phyloP scores from a whole-genome alignment of 108 stramenopile species.

The Parmales sp. region DNA sequence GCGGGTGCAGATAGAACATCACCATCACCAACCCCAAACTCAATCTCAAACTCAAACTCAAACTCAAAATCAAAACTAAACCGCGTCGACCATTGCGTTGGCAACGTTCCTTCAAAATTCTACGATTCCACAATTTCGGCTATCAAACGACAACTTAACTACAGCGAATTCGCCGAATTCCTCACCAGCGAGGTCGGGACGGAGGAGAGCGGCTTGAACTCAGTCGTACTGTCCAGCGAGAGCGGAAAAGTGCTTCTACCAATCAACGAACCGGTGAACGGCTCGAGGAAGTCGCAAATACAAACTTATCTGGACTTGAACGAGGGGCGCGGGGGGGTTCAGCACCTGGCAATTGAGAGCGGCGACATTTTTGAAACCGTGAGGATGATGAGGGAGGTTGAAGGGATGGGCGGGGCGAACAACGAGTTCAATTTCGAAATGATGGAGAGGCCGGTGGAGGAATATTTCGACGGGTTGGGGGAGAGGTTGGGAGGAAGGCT shows the following conservation, averaged over 20 bases:
- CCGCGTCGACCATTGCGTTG: conserved; percentile 67
- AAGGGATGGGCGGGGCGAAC: conserved; percentile 39
- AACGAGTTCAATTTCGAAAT: conserved; percentile 41
- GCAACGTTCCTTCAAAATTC: conserved; percentile 49
- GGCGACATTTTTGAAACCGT: conserved; percentile 67
- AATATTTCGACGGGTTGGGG: conserved; percentile 57
- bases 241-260: conserved; percentile 60
- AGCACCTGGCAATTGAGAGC: conserved; percentile 75
- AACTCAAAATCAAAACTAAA: too few relatives aligned
- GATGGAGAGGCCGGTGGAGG: conserved; percentile 51
- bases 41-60: too few relatives aligned
- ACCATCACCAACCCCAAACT: too few relatives aligned
- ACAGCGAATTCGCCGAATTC: conserved; percentile 79
- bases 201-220: conserved; percentile 68
- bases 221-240: conserved; percentile 57
- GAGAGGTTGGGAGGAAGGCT: conserved; percentile 36
- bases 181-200: conserved; percentile 74
- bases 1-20: too few relatives aligned
- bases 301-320: conserved; percentile 78
- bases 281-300: conserved; percentile 55
- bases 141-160: conserved; percentile 48
- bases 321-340: conserved; percentile 66
- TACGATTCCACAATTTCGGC: conserved; percentile 26
- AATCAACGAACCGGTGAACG: conserved; percentile 68
- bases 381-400: conserved; percentile 41